Conservation (phyloP, 2,329 filamentous ascomycete species). For the Alternaria ventricosa region DNA sequence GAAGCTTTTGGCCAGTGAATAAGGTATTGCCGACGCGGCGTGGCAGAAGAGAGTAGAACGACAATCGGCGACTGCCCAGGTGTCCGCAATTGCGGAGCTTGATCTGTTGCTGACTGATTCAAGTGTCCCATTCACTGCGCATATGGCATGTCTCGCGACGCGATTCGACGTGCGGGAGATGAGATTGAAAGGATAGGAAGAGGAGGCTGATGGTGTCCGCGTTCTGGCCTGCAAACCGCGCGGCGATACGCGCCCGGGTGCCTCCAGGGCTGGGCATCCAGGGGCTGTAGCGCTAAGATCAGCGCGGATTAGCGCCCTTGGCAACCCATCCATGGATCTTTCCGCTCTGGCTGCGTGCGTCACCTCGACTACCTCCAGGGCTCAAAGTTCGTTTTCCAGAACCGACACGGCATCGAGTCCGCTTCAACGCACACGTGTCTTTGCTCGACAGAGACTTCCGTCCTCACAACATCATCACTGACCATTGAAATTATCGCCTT, state of each 20-base stretch:
- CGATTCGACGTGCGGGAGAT: not conserved
- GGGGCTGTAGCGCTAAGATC: not conserved
- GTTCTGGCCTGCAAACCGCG: not conserved
- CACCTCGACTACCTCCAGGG: not conserved
- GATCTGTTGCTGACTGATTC: rapidly evolving
- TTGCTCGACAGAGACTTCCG: not conserved
- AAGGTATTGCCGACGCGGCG: not conserved
- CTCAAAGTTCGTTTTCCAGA: not conserved
- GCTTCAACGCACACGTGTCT: not conserved
- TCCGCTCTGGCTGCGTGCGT: not conserved
- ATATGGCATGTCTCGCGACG: not conserved
- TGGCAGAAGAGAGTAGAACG: not conserved
- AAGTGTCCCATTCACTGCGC: not conserved
- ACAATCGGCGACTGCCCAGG: not conserved
- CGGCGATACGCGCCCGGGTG: not conserved
- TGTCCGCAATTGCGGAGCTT: not conserved
- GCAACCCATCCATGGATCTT: not conserved
- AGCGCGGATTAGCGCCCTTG: not conserved
- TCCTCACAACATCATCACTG: not conserved
- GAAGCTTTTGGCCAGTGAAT: not conserved
- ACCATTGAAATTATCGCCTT: not conserved
- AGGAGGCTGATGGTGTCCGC: not conserved
- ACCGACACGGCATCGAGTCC: not conserved
- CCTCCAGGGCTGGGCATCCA: not conserved
- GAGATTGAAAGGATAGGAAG: not conserved